A percentile compares a stretch with the other conserved stretches of the same genome.
Evolutionary conservation across 1,139 yeast genomes (phyloP).

Genomic region (Yamadazyma friedrichii): DNA sequence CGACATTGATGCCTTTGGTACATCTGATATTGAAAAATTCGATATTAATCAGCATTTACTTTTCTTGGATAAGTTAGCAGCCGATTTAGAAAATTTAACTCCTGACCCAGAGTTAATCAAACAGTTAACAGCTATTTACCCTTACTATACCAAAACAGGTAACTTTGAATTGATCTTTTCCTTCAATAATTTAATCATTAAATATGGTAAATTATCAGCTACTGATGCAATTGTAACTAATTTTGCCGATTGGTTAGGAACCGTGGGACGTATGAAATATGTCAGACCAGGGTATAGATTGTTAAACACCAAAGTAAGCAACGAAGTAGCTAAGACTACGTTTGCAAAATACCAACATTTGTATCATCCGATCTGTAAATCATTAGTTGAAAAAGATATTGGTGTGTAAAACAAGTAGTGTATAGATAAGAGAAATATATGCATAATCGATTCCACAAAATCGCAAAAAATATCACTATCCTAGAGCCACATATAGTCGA

Average conservation of each 20-base stretch:
- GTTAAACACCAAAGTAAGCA: slow-evolving; percentile 25
- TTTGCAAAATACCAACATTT: slow-evolving; percentile 23
- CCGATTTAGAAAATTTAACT: slow-evolving; percentile 18
- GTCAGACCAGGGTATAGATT: slow-evolving; percentile 42
- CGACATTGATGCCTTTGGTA: slow-evolving; percentile 14
- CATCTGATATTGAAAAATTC: slow-evolving; percentile 23
- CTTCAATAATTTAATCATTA: slow-evolving; percentile 32
- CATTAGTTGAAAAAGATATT: slow-evolving; percentile 38
- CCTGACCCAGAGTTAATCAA: slow-evolving; percentile 18
- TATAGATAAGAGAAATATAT: not conserved
- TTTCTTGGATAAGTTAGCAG: slow-evolving; percentile 31
- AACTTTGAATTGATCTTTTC: slow-evolving; percentile 36
- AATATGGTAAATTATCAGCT: slow-evolving; percentile 22
- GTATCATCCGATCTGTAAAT: slow-evolving; percentile 42
- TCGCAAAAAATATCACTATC: not conserved
- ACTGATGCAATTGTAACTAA: slow-evolving; percentile 19
- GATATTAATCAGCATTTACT: slow-evolving; percentile 36
- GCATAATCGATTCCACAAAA: not conserved
- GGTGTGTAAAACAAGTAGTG: not conserved
- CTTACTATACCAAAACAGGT: slow-evolving; percentile 21
- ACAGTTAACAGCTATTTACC: slow-evolving; percentile 24
- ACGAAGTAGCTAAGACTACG: slow-evolving; percentile 28
- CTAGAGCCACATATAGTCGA: too few species aligned
- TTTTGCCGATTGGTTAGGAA: slow-evolving; percentile 39
- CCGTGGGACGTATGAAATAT: slow-evolving; percentile 45